A percentile compares a stretch with the other conserved stretches of the same genome.
Conservation (phyloP, 2,329 filamentous ascomycete genomes). For the Phaeosphaeriaceae sp. region DNA sequence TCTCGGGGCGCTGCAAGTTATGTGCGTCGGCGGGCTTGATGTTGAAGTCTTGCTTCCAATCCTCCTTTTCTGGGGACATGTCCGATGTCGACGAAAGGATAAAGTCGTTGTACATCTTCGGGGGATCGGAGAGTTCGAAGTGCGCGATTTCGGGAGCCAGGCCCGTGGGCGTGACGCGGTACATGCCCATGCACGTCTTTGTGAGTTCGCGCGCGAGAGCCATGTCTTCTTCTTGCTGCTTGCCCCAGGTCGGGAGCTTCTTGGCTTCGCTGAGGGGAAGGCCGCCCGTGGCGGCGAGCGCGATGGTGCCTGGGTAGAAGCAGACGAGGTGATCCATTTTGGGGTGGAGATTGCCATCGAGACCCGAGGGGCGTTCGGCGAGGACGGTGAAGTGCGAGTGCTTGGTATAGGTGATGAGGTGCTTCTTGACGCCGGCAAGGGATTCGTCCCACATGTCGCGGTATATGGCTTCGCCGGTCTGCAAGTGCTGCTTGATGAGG, state of each 20-base stretch:
- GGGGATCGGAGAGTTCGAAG: conserved; percentile 77
- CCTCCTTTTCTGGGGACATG: conserved; percentile 54
- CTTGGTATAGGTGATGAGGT: conserved; percentile 88
- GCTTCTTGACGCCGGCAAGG: conserved; percentile 83
- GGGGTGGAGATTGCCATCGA: conserved; percentile 70
- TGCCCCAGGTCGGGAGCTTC: conserved; percentile 73
- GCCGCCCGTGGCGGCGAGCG: conserved; percentile 83
- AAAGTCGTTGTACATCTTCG: conserved; percentile 62
- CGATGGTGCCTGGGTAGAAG: conserved; percentile 96
- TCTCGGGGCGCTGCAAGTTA: conserved; percentile 95
- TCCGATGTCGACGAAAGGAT: conserved; percentile 53
- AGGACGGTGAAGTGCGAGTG: conserved; percentile 85
- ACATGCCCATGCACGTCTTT: conserved; percentile 98
- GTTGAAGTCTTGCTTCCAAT: conserved; percentile 79
- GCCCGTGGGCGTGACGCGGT: conserved; percentile 86
- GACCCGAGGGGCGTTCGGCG: conserved; percentile 80
- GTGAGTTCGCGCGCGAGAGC: conserved; percentile 86
- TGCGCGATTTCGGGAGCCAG: conserved; percentile 95
- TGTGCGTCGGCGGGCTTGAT: conserved; percentile 85
- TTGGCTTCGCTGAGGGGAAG: conserved; percentile 76
- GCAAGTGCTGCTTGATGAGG: conserved; percentile 96
- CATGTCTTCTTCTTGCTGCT: conserved; percentile 85
- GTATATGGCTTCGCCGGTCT: conserved; percentile 87
- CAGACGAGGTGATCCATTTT: conserved; percentile 99
- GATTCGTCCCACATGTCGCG: conserved; percentile 92